Conservation (phyloP, 164 flowering plant species). For the Stephania cephalantha region DNA sequence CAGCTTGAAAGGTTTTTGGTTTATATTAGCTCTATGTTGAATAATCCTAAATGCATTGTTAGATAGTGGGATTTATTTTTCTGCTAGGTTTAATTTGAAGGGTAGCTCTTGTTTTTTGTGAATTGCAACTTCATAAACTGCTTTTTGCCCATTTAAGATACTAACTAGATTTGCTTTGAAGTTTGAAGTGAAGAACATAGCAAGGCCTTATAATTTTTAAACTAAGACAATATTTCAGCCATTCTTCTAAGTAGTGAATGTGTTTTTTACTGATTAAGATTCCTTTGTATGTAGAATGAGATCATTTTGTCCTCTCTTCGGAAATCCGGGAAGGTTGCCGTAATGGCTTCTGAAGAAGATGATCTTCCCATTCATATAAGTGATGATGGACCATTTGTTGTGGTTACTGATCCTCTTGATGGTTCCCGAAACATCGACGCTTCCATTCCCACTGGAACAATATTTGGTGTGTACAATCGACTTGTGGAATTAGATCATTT, state of each 20-base stretch:
- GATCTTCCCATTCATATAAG: constrained; percentile 71
- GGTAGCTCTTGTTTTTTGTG: no score
- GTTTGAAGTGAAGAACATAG: not conserved
- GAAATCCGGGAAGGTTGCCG: constrained; percentile 85
- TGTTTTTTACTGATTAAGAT: constrained; percentile 8
- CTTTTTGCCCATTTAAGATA: not conserved
- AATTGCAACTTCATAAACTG: not conserved
- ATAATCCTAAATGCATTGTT: no score
- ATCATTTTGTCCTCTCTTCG: constrained; percentile 70
- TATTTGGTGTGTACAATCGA: constrained; percentile 83
- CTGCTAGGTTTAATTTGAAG: no score
- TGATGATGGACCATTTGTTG: constrained; percentile 87
- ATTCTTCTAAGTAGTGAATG: no score
- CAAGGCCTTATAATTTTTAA: no score
- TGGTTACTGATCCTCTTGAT: constrained; percentile 90
- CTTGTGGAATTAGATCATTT: constrained; percentile 70
- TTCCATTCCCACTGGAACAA: constrained; percentile 95
- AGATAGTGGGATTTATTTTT: no score
- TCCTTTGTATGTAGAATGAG: constrained; percentile 60
- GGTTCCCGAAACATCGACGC: constrained; percentile 97
- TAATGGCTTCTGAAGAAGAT: constrained; percentile 96
- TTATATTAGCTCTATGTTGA: no score
- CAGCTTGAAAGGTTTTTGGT: not conserved
- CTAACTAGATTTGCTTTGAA: not conserved
- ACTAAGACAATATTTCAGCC: no score